phyloP scores from a whole-genome alignment of 768 basidiomycete genomes.

The Grammothele lineata region DNA sequence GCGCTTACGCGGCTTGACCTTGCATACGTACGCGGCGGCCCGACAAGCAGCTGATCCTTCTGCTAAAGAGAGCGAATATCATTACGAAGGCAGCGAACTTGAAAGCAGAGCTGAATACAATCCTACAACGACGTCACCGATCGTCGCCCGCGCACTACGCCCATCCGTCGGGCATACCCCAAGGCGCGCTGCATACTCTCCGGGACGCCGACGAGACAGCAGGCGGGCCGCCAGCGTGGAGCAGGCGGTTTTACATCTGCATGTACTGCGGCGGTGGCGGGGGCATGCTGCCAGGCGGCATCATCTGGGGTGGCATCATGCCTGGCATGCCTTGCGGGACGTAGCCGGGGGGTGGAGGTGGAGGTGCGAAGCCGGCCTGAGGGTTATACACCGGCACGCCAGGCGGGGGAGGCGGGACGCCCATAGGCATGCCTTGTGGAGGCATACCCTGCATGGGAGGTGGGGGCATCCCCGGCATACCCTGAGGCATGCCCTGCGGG shows the following conservation, averaged over 20 bases:
- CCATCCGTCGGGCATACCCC: too few relatives aligned
- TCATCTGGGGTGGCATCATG: constrained; percentile 40
- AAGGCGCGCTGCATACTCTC: too few relatives aligned
- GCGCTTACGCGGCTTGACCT: too few relatives aligned
- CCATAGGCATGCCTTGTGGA: constrained; percentile 37
- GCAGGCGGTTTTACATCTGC: not conserved
- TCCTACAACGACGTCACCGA: too few relatives aligned
- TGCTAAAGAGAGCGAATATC: too few relatives aligned
- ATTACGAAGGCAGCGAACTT: too few relatives aligned
- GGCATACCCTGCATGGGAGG: constrained; percentile 26
- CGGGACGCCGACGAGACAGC: too few relatives aligned
- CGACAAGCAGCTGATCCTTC: too few relatives aligned
- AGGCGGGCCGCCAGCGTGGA: too few relatives aligned
- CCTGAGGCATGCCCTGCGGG: constrained; percentile 34
- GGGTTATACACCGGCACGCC: constrained; percentile 45
- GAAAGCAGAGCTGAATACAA: too few relatives aligned
- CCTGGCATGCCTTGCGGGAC: constrained; percentile 41
- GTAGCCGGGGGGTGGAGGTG: constrained; percentile 67
- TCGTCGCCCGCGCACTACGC: too few relatives aligned
- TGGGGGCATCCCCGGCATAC: constrained; percentile 6
- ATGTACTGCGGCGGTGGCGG: constrained; percentile 9
- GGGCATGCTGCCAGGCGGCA: constrained; percentile 10
- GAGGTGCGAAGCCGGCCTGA: constrained; percentile 43
- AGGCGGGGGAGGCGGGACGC: constrained; percentile 32
- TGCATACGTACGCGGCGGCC: too few relatives aligned